Evolutionary conservation across 2,329 filamentous ascomycete genomes (phyloP), one percentile per base, ranked within the genome.

Genomic region (Pestalotiopsis sp.): DNA sequence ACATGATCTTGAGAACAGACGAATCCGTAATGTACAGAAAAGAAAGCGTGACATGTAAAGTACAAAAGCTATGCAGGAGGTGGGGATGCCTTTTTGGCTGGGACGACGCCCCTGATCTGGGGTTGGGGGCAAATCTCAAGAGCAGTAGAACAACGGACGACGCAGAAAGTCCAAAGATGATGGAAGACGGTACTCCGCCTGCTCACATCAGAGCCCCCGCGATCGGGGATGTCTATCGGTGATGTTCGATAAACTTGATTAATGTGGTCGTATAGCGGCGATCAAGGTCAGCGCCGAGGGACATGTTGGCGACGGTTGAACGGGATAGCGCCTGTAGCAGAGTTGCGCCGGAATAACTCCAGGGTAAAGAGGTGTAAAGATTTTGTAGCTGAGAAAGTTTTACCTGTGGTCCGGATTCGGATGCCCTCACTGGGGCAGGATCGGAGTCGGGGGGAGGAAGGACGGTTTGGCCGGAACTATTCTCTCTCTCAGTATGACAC

Each of bases 381-480:
- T 64, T 49, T 25, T 23, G 14, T 23, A 49, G 11, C 61, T 39
- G 23, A 12, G 39, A 64, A 20, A 45, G 20, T 20, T 49, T 64
- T 66, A 66, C 64, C 56, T 66, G 39, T 25, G 20, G 9, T 66
- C 60, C 36, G 17, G 52, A 56, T 11, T 61, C 56, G 17, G 52
- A 56, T 11, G 41, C 23, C 25, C 31, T 25, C 20, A 56, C 45
- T 59, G 64, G 3, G 64, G 64, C 27, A 66, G 56, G n/a, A 56
- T 45, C 36, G 64, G 64, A 25, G 64, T 66, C 39, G 64, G 64
- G 14, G 64, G 64, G 11, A 66, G 56, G 38, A 66, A 66, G 13
- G 52, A 36, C 45, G 64, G 64, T 45, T 66, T 66, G 52, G 64
- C 64, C 39, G 64, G 64, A 20, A 66, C 64, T 66, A 31, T 52